phyloP scores from a whole-genome alignment of 2,329 filamentous ascomycete genomes.

The Hypoxylon sp. region DNA sequence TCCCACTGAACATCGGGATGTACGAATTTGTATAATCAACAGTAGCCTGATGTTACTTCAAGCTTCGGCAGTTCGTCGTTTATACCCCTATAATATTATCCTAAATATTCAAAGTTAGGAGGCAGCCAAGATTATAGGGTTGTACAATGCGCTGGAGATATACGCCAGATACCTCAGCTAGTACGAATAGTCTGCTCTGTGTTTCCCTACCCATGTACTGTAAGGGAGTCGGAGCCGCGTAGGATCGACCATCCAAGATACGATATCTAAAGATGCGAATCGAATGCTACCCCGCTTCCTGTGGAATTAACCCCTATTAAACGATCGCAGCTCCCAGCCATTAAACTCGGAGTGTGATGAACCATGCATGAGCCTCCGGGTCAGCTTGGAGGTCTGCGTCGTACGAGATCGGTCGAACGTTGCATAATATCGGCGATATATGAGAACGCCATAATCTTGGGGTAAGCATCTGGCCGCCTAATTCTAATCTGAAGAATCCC shows the following conservation, averaged over 20 bases:
- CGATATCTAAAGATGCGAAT: constrained; percentile 5
- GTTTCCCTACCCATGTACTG: constrained; percentile 1
- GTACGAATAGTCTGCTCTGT: no score
- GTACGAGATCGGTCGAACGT: constrained; percentile 12
- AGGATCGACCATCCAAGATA: constrained; percentile 1
- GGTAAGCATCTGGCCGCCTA: constrained; percentile 9
- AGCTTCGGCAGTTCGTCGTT: no score
- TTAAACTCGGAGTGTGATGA: constrained; percentile 8
- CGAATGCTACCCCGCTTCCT: constrained; percentile 17
- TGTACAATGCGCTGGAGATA: no score
- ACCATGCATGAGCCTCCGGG: constrained; percentile 14
- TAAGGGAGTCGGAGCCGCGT: constrained; percentile 32
- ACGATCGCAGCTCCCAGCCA: no score
- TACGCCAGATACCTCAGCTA: no score
- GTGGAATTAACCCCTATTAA: constrained; percentile 3
- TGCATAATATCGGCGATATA: constrained; percentile 18
- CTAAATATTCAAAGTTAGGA: no score
- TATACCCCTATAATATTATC: no score
- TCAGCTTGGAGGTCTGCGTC: constrained; percentile 13
- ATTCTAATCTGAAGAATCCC: no score
- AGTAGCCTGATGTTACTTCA: no score
- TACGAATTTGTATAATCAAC: no score
- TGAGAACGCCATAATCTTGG: constrained; percentile 1
- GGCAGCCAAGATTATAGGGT: no score
- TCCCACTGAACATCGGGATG: no score